Evolutionary conservation across 805 yeast genomes (phyloP).

Genomic region (Limtongozyma cylindracea): DNA sequence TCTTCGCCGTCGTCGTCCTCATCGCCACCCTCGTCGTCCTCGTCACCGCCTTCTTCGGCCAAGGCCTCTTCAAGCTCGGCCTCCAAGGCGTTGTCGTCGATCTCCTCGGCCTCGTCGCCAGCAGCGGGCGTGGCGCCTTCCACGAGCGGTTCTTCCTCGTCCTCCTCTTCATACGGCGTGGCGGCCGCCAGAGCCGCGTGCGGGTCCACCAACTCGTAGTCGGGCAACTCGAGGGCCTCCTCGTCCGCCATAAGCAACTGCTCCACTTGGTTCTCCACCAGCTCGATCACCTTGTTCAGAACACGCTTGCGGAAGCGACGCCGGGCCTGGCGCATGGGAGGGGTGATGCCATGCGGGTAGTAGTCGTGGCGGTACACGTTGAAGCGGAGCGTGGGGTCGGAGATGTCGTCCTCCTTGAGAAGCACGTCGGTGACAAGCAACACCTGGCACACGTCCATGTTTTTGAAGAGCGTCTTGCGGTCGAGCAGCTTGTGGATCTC

Average conservation of each 20-base stretch:
- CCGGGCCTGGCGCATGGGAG: constrained; percentile 19
- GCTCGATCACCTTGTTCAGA: constrained; percentile 36
- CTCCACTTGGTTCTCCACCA: constrained; percentile 48
- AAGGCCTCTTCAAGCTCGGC: constrained; percentile 26
- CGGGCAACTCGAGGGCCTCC: constrained; percentile 50
- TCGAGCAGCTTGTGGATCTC: constrained; percentile 82
- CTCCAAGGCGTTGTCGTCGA: constrained; percentile 8
- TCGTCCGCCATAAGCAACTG: constrained; percentile 51
- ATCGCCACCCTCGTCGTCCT: constrained; percentile 4
- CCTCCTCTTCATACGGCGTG: constrained; percentile 1
- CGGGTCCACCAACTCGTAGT: constrained; percentile 45
- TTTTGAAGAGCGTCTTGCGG: constrained; percentile 66
- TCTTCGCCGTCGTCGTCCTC: constrained; percentile 22
- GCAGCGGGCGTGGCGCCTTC: too few species aligned
- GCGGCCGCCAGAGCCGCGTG: constrained; percentile 3
- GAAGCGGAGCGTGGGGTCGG: constrained; percentile 10
- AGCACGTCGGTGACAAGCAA: constrained; percentile 29
- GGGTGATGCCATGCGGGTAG: constrained; percentile 9
- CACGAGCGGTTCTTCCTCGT: constrained; percentile 3
- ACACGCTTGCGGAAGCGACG: constrained; percentile 79
- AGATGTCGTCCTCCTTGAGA: constrained; percentile 20
- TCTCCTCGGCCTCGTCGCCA: constrained; percentile 8
- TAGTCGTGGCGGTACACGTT: constrained; percentile 15
- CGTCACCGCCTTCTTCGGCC: constrained; percentile 15
- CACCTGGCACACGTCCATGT: constrained; percentile 72